phyloP scores from a whole-genome alignment of 768 basidiomycete species.

The Boletus edulis region DNA sequence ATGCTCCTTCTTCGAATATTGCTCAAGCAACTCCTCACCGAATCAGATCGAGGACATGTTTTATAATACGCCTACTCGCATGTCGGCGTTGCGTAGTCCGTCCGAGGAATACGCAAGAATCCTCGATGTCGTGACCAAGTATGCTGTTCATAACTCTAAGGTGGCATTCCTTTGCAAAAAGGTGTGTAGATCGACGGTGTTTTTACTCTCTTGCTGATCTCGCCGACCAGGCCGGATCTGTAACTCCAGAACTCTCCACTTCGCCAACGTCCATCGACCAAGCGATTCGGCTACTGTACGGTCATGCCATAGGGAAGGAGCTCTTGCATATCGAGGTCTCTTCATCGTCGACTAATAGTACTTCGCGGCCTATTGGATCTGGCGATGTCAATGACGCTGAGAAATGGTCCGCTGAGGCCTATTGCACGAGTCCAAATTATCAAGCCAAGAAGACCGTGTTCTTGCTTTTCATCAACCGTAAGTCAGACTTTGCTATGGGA shows the following conservation, averaged over 20 bases:
- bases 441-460: constrained; percentile 84
- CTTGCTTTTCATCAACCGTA: constrained; percentile 94
- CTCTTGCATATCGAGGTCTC: constrained; percentile 49
- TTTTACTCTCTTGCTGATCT: constrained; percentile 3
- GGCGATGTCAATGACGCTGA: constrained; percentile 35
- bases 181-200: constrained; percentile 37
- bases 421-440: constrained; percentile 86
- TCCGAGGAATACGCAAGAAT: constrained; percentile 93
- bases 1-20: constrained; percentile 21
- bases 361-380: constrained; percentile 12
- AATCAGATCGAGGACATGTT: constrained; percentile 91
- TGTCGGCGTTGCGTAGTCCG: constrained; percentile 77
- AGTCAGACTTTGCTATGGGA: constrained; percentile 24
- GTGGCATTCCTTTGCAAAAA: constrained; percentile 92
- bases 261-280: constrained; percentile 63
- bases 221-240: constrained; percentile 57
- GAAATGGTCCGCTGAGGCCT: constrained; percentile 70
- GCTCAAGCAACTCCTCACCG: background rate
- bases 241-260: constrained; percentile 79
- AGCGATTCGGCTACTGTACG: constrained; percentile 80
- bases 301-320: constrained; percentile 76
- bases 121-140: constrained; percentile 87
- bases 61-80: constrained; percentile 86
- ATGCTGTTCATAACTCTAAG: constrained; percentile 90
- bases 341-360: constrained; percentile 29